Conservation (phyloP, 2,329 filamentous ascomycete species). For the Truncatella angustata region DNA sequence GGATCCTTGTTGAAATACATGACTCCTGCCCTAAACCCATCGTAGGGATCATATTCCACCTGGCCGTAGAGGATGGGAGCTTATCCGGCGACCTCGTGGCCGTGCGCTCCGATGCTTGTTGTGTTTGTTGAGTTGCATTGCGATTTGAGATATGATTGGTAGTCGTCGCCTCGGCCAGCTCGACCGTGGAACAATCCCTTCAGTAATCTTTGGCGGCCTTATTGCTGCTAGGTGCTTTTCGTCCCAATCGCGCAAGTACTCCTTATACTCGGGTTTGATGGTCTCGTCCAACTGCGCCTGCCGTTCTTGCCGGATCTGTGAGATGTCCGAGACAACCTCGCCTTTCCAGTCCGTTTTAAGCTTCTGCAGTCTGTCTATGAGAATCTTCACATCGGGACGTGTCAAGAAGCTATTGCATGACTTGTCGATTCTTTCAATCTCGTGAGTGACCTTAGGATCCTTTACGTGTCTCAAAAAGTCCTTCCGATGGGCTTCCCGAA, state of each 20-base stretch:
- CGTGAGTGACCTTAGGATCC: neutral
- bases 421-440: neutral
- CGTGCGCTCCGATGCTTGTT: neutral
- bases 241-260: neutral
- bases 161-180: neutral
- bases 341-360: neutral
- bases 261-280: neutral
- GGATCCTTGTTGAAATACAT: slow-evolving; percentile 6
- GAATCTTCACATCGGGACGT: neutral
- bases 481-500: neutral
- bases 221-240: neutral
- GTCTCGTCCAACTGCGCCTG: neutral
- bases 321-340: neutral
- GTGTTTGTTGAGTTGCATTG: neutral
- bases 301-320: neutral
- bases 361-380: neutral
- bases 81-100: neutral
- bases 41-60: neutral
- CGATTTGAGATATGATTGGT: neutral
- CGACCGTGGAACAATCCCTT: neutral
- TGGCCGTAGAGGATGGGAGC: neutral
- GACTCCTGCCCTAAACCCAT: slow-evolving; percentile 5
- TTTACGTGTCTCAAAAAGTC: neutral
- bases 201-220: neutral
- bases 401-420: neutral